These are phyloP conservation scores for Halophytophthora batemanensis DNA, from an alignment of 352 stramenopile genomes.

Conservation along the genomic window DNA sequence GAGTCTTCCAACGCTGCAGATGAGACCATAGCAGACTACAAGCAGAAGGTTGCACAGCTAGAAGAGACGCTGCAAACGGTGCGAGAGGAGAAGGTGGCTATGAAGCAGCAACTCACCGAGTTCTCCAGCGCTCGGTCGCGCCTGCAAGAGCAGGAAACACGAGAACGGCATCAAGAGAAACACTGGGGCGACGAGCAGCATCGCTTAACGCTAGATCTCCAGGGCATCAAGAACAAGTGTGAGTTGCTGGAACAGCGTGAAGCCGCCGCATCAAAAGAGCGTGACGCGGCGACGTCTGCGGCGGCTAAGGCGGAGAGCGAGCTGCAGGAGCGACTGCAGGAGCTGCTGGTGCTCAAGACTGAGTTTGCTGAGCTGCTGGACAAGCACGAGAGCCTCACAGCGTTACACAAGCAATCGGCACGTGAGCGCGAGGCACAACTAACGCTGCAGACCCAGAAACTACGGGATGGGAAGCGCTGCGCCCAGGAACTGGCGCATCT, in stretches of 20 bases:
- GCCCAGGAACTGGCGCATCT: conserved; percentile 52
- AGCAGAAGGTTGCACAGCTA: conserved; percentile 31
- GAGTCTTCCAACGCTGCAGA: conserved; percentile 27
- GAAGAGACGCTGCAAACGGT: conserved; percentile 30
- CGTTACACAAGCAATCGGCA: conserved; percentile 40
- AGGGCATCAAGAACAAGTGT: conserved; percentile 39
- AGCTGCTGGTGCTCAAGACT: conserved; percentile 53
- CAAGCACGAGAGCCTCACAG: conserved; percentile 35
- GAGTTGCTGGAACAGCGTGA: conserved; percentile 46
- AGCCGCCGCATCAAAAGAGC: conserved; percentile 40
- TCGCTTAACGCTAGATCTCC: conserved; percentile 31
- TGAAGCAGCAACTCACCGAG: conserved; percentile 38
- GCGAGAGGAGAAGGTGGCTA: conserved; percentile 31
- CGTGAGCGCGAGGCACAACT: conserved; percentile 37
- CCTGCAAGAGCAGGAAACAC: conserved; percentile 33
- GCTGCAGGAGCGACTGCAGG: conserved; percentile 38
- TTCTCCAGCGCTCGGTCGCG: conserved; percentile 29
- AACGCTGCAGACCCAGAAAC: conserved; percentile 29
- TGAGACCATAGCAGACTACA: conserved; percentile 14
- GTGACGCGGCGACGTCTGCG: conserved; percentile 31
- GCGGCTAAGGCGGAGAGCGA: conserved; percentile 32
- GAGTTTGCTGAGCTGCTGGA: conserved; percentile 67
- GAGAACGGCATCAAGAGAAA: conserved; percentile 33
- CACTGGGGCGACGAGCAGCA: conserved; percentile 32
- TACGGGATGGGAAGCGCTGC: conserved; percentile 38